Evolutionary conservation across 2,329 filamentous ascomycete species (phyloP).

Genomic region (Arthrobotrys pseudoclavata): DNA sequence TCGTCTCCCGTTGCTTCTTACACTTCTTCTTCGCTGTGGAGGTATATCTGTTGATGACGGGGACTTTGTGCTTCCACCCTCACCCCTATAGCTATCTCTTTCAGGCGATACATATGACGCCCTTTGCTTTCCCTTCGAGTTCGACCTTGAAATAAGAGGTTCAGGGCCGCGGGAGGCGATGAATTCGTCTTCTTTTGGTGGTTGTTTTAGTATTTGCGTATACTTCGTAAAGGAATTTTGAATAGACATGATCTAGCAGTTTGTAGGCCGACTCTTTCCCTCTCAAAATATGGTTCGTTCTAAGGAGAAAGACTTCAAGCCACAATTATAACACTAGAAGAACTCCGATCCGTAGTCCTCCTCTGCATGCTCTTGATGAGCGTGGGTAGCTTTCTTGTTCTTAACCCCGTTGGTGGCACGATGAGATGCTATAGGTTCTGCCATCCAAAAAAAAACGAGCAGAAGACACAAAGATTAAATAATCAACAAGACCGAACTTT

Average conservation of each 20-base stretch:
- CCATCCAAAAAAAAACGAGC: conserved; percentile 48
- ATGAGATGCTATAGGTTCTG: conserved; percentile 58
- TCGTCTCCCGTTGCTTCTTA: conserved; percentile 42
- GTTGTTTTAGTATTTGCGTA: conserved; percentile 26
- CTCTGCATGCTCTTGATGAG: conserved; percentile 36
- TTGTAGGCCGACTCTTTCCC: conserved; percentile 5
- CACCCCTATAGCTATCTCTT: conserved; percentile 38
- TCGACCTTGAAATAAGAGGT: conserved; percentile 47
- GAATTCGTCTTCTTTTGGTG: conserved; percentile 49
- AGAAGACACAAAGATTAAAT: conserved; percentile 25
- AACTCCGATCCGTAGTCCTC: conserved; percentile 42
- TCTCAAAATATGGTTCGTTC: conserved; percentile 24
- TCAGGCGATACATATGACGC: conserved; percentile 57
- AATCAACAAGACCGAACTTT: conserved; percentile 54
- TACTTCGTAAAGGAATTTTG: conserved; percentile 22
- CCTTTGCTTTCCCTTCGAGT: conserved; percentile 57
- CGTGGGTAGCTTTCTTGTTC: conserved; percentile 34
- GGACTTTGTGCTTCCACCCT: conserved; percentile 38
- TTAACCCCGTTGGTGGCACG: conserved; percentile 48
- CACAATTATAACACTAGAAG: conserved; percentile 42
- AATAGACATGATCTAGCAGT: conserved; percentile 21
- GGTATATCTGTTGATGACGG: conserved; percentile 38
- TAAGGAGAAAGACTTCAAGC: conserved; percentile 21
- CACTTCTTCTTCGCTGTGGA: conserved; percentile 54
- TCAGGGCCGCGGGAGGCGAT: conserved; percentile 35